These are phyloP conservation scores for Talaromyces verruculosus DNA, from an alignment of 2,329 filamentous ascomycete species.

Conservation along the genomic window DNA sequence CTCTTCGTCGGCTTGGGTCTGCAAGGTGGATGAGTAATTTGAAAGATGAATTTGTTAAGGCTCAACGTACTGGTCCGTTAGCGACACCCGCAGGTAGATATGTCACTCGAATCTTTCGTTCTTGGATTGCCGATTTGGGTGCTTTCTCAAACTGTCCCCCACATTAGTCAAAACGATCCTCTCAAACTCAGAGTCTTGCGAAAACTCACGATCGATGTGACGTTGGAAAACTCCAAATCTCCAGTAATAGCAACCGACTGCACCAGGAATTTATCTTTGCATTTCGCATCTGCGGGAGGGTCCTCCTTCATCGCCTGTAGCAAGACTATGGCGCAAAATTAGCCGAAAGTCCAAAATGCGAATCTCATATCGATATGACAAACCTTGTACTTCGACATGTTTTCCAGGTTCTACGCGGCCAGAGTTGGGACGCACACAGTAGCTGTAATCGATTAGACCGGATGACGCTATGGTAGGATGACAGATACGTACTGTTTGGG, in stretches of 20 bases:
- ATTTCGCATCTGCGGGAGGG: constrained; percentile 79
- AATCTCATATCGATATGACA: constrained; percentile 21
- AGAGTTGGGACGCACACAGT: constrained; percentile 96
- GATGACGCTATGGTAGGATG: constrained; percentile 18
- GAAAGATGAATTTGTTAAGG: neutral
- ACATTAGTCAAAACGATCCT: neutral
- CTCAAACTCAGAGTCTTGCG: neutral
- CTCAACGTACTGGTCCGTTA: constrained; percentile 40
- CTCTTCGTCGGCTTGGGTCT: constrained; percentile 44
- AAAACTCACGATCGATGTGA: constrained; percentile 71
- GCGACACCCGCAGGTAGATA: constrained; percentile 69
- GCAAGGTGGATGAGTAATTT: constrained; percentile 5
- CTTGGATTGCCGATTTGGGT: constrained; percentile 75
- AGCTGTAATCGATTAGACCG: constrained; percentile 58
- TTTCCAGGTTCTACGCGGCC: constrained; percentile 89
- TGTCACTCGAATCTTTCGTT: constrained; percentile 92
- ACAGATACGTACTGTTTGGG: constrained; percentile 81
- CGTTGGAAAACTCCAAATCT: constrained; percentile 79
- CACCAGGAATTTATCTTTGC: constrained; percentile 96
- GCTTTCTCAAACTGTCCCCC: constrained; percentile 67
- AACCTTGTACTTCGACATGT: constrained; percentile 90
- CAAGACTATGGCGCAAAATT: constrained; percentile 62
- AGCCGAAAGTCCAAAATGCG: constrained; percentile 22
- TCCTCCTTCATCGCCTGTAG: constrained; percentile 98
- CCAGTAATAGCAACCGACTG: constrained; percentile 82